Conservation (phyloP, 805 yeast genomes). For the Metschnikowia borealis region DNA sequence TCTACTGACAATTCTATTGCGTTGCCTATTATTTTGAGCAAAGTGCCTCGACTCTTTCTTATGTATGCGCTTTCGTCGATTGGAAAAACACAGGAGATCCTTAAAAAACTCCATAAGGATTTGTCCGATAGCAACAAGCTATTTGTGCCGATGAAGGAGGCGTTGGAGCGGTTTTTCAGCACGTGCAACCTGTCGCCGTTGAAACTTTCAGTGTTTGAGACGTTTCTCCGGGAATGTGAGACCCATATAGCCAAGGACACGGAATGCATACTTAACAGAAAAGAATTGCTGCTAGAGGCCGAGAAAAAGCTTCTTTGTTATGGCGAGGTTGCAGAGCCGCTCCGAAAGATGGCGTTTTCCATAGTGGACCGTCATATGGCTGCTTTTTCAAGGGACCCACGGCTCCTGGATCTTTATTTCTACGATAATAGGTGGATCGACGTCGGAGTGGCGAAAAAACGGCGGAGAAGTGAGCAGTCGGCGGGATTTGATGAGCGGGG, state of each 20-base stretch:
- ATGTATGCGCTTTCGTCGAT: slow-evolving; percentile 65
- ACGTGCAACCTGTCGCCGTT: slow-evolving; percentile 51
- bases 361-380: slow-evolving; percentile 47
- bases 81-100: slow-evolving; percentile 55
- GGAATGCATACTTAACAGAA: slow-evolving; percentile 10
- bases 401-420: slow-evolving; percentile 54
- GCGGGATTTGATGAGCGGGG: too few relatives aligned
- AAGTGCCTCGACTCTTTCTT: slow-evolving; percentile 65
- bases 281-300: slow-evolving; percentile 31
- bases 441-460: slow-evolving; percentile 23
- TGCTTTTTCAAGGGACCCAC: slow-evolving; percentile 40
- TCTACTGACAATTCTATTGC: slow-evolving; percentile 40
- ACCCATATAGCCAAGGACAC: slow-evolving; percentile 29
- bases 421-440: slow-evolving; percentile 67
- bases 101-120: slow-evolving; percentile 54
- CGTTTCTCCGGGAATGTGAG: slow-evolving; percentile 58
- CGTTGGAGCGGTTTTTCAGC: slow-evolving; percentile 47
- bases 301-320: slow-evolving; percentile 62
- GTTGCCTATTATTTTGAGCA: slow-evolving; percentile 58
- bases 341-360: slow-evolving; percentile 37
- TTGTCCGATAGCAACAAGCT: slow-evolving; percentile 37
- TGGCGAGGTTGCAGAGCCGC: slow-evolving; percentile 52
- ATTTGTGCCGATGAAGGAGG: slow-evolving; percentile 49
- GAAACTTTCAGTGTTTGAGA: slow-evolving; percentile 54
- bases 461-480: not conserved